These are phyloP conservation scores for Leccinum longicurvipes DNA, from an alignment of 768 basidiomycete species.

Conservation along the genomic window DNA sequence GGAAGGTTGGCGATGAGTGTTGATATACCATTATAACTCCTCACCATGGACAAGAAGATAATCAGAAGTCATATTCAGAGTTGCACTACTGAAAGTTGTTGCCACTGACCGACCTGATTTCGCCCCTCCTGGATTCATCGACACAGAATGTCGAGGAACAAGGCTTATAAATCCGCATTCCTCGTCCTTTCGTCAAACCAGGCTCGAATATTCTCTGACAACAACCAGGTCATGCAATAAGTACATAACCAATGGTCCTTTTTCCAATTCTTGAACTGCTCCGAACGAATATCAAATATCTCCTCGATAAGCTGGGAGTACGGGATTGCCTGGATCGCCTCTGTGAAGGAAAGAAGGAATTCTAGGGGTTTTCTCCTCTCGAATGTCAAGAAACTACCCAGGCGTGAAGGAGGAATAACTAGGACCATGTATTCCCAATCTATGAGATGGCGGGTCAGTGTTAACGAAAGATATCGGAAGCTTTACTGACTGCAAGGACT, in stretches of 20 bases:
- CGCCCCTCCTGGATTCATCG: background rate
- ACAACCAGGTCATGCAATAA: constrained; percentile 25
- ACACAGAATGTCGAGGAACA: background rate
- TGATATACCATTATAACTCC: constrained; percentile 4
- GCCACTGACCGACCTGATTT: background rate
- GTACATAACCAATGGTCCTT: constrained; percentile 33
- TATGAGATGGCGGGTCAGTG: background rate
- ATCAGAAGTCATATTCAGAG: background rate
- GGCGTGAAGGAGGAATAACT: background rate
- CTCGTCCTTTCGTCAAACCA: constrained; percentile 11
- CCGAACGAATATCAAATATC: constrained; percentile 17
- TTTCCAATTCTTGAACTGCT: constrained; percentile 25
- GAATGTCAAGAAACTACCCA: constrained; percentile 4
- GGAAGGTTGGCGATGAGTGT: background rate
- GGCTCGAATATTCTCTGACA: constrained; percentile 7
- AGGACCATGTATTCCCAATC: constrained; percentile 20
- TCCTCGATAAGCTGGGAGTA: constrained; percentile 13
- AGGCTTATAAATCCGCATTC: background rate
- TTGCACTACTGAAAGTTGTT: background rate
- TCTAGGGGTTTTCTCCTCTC: constrained; percentile 5
- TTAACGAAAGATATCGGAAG: background rate
- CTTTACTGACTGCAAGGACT: constrained; percentile 27
- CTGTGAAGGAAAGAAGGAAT: constrained; percentile 1
- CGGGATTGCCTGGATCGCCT: constrained; percentile 5
- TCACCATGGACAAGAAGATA: background rate